Conservation (phyloP, 2,329 filamentous ascomycete species). For the Fusarium albosuccineum region DNA sequence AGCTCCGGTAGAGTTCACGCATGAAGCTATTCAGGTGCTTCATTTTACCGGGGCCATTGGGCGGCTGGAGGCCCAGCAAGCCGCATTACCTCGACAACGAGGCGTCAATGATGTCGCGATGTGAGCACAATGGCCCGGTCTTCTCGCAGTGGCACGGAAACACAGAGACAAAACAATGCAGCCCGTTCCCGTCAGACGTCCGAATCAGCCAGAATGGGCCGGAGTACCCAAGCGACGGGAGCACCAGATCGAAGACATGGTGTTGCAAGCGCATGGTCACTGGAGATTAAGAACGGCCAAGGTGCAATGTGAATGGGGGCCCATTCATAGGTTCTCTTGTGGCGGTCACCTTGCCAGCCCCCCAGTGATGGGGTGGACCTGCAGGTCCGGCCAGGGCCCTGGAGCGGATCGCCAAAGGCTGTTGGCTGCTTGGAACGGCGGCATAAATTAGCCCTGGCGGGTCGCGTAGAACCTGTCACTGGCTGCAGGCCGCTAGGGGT, state of each 20-base stretch:
- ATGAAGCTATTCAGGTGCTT: constrained; percentile 12
- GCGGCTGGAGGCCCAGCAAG: background rate
- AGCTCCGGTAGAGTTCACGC: constrained; percentile 4
- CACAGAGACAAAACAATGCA: constrained; percentile 2
- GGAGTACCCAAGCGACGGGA: background rate
- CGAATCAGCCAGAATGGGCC: constrained; percentile 1
- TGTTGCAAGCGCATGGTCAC: constrained; percentile 27
- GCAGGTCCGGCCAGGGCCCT: constrained; percentile 16
- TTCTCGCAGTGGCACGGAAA: constrained; percentile 5
- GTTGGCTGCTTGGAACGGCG: constrained; percentile 32
- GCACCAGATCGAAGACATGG: constrained; percentile 19
- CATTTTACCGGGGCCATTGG: background rate
- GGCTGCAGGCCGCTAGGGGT: constrained; percentile 16
- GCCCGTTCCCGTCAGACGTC: constrained; percentile 9
- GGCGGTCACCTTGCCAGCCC: constrained; percentile 35
- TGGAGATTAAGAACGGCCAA: constrained; percentile 26
- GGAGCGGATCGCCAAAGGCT: constrained; percentile 35
- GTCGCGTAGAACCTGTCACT: constrained; percentile 17
- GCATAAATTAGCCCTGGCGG: constrained; percentile 33
- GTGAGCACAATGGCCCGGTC: constrained; percentile 8
- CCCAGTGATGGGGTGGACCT: constrained; percentile 21
- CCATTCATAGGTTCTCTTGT: constrained; percentile 27
- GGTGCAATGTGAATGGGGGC: constrained; percentile 20
- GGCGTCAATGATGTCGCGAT: background rate
- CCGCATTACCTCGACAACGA: constrained; percentile 35